A percentile compares a stretch with the other conserved stretches of the same genome.
Conservation (phyloP, 495 filamentous ascomycete genomes). For the Aspergillus funiculosus region DNA sequence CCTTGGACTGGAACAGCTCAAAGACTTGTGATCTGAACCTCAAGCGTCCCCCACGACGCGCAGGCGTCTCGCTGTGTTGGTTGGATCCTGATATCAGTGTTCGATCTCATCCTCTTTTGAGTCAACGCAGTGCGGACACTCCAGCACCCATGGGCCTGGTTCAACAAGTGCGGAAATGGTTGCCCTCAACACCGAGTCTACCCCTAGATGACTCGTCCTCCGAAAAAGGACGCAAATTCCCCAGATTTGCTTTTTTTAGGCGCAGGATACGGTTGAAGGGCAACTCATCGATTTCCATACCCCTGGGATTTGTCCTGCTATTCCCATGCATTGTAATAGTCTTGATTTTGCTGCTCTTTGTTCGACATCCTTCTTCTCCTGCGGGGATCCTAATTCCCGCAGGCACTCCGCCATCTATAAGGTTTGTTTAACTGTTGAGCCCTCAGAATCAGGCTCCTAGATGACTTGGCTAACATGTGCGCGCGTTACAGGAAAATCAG, state of each 20-base stretch:
- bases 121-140: slow-evolving; percentile 23
- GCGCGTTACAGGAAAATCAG: slow-evolving; percentile 75
- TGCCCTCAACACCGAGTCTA: slow-evolving; percentile 55
- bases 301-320: slow-evolving; percentile 83
- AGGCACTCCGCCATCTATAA: slow-evolving; percentile 83
- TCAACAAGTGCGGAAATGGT: slow-evolving; percentile 57
- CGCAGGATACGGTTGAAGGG: slow-evolving; percentile 87
- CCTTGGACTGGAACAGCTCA: slow-evolving; percentile 1
- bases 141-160: slow-evolving; percentile 54
- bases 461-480: slow-evolving; percentile 9
- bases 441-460: background rate
- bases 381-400: slow-evolving; percentile 82
- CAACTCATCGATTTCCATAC: slow-evolving; percentile 91
- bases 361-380: slow-evolving; percentile 78
- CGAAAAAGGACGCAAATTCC: slow-evolving; percentile 47
- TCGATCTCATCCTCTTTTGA: slow-evolving; percentile 17
- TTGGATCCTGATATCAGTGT: slow-evolving; percentile 22
- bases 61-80: slow-evolving; percentile 21
- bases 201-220: slow-evolving; percentile 54
- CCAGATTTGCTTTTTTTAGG: slow-evolving; percentile 76
- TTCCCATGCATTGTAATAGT: slow-evolving; percentile 91
- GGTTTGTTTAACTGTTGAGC: slow-evolving; percentile 48
- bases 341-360: slow-evolving; percentile 83
- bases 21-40: background rate
- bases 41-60: slow-evolving; percentile 10